Evolutionary conservation across 2,329 filamentous ascomycete species (phyloP).

Genomic region (Fusarium poae): DNA sequence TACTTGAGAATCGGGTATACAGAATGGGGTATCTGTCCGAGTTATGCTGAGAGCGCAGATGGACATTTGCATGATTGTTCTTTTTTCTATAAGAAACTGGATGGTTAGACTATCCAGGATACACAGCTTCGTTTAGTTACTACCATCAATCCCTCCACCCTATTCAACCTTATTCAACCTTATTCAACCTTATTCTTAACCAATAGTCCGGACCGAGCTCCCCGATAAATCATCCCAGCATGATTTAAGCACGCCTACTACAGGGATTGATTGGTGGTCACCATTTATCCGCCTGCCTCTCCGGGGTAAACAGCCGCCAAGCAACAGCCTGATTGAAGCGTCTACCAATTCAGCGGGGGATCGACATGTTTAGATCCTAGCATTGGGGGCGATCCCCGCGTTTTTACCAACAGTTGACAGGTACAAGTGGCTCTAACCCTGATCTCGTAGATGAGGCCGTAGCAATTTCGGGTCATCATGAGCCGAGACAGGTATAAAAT

Average conservation of each 20-base stretch:
- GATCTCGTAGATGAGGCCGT: slow-evolving; percentile 11
- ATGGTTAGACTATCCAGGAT: neutral
- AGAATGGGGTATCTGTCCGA: slow-evolving; percentile 10
- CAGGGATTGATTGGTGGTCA: slow-evolving; percentile 24
- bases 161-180: neutral
- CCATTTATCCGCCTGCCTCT: slow-evolving; percentile 22
- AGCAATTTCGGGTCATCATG: slow-evolving; percentile 18
- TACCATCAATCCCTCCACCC: too few species aligned
- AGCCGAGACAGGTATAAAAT: slow-evolving; percentile 31
- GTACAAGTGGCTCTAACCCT: slow-evolving; percentile 13
- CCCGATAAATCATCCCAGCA: neutral
- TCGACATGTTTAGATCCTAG: slow-evolving; percentile 22
- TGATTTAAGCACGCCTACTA: neutral
- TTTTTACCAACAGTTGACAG: slow-evolving; percentile 2
- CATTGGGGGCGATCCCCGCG: slow-evolving; percentile 24
- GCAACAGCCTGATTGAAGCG: slow-evolving; percentile 38
- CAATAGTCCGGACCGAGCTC: neutral
- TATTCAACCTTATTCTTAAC: too few species aligned
- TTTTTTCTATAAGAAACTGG: neutral
- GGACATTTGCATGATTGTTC: neutral
- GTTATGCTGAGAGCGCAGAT: slow-evolving; percentile 7
- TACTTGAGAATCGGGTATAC: slow-evolving; percentile 3
- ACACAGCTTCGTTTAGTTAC: too few species aligned
- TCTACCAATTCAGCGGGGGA: slow-evolving; percentile 38
- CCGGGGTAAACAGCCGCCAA: slow-evolving; percentile 15